A percentile compares a stretch with the other conserved stretches of the same genome.
Conservation (phyloP, 768 basidiomycete species). For the Leccinum subgranulosum region DNA sequence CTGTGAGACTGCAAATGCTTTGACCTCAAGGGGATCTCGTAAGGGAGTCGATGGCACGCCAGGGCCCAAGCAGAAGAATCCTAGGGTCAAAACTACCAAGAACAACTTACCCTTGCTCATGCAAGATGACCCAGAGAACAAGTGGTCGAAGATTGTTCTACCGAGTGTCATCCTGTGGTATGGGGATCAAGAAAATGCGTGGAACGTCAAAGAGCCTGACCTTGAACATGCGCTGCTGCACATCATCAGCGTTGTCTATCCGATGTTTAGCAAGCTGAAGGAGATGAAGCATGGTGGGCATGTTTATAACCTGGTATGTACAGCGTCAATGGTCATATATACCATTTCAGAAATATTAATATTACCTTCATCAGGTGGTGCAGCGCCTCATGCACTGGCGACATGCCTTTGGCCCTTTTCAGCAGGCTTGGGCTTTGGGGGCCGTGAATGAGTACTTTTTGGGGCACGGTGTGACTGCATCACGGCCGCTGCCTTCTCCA, state of each 20-base stretch:
- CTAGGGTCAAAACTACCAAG: not conserved
- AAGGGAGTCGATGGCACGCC: not conserved
- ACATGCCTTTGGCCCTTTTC: no score
- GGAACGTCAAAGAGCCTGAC: not conserved
- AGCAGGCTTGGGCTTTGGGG: no score
- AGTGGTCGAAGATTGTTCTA: not conserved
- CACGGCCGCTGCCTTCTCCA: no score
- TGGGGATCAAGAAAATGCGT: not conserved
- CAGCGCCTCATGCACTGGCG: not conserved
- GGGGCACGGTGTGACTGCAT: no score
- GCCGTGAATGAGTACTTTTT: no score
- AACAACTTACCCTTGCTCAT: not conserved
- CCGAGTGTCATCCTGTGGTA: not conserved
- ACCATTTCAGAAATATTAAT: not conserved
- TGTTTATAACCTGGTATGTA: not conserved
- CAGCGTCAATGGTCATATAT: not conserved
- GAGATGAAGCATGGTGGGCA: not conserved
- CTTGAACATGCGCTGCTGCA: not conserved
- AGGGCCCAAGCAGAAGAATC: not conserved
- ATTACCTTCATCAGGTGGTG: not conserved
- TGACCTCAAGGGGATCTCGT: not conserved
- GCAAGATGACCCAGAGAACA: not conserved
- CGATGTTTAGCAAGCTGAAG: not conserved
- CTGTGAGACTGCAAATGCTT: not conserved
- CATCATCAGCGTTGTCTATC: not conserved